These are phyloP conservation scores for Globisporangium uncinulatum DNA, from an alignment of 352 stramenopile species.

Conservation along the genomic window DNA sequence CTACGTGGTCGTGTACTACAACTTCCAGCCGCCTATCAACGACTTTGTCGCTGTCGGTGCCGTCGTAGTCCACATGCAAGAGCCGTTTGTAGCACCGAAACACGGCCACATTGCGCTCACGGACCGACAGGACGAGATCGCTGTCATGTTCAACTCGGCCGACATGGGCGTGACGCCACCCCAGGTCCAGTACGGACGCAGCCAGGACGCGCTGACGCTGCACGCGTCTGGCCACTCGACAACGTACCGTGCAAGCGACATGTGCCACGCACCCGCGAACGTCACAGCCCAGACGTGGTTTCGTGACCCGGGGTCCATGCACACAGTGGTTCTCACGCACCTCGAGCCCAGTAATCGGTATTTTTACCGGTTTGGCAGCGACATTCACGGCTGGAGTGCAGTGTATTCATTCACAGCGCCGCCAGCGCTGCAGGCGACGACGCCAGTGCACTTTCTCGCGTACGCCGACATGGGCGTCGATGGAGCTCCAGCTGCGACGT, in stretches of 20 bases:
- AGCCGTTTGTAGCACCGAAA: conserved; percentile 48
- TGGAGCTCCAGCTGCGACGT: conserved; percentile 14
- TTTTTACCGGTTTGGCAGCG: conserved; percentile 6
- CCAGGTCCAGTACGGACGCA: conserved; percentile 31
- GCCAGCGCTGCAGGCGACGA: conserved; percentile 3
- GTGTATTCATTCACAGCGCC: conserved; percentile 7
- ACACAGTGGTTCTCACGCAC: conserved; percentile 14
- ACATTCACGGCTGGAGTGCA: conserved; percentile 1
- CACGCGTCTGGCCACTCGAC: not conserved
- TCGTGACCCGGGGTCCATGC: conserved; percentile 19
- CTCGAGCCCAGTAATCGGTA: conserved; percentile 13
- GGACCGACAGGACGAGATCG: conserved; percentile 39
- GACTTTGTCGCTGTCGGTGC: conserved; percentile 22
- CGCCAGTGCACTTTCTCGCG: conserved; percentile 46
- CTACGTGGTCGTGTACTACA: conserved; percentile 55
- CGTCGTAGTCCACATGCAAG: conserved; percentile 35
- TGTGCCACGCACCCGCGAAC: conserved; percentile 23
- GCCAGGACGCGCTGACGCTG: not conserved
- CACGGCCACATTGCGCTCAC: conserved; percentile 65
- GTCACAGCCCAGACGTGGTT: conserved; percentile 11
- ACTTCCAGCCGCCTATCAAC: conserved; percentile 18
- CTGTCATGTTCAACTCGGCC: conserved; percentile 63
- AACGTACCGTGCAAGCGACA: conserved; percentile 17
- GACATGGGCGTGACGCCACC: conserved; percentile 25
- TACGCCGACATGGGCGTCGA: conserved; percentile 61